phyloP scores from a whole-genome alignment of 108 stramenopile genomes.

The Seminavis robusta region DNA sequence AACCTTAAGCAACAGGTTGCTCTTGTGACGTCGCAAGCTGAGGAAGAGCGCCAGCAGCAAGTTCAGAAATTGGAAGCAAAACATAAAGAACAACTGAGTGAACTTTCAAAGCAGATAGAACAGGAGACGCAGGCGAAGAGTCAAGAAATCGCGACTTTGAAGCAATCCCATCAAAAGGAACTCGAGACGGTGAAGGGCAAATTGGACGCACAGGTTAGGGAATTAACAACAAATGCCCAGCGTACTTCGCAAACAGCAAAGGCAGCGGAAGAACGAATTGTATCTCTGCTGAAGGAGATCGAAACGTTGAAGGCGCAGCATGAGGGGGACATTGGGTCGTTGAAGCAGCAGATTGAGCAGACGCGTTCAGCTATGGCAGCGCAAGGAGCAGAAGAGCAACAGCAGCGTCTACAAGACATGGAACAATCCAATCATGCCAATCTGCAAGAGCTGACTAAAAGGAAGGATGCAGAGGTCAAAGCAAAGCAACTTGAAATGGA shows the following conservation, averaged over 20 bases:
- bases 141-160: not conserved
- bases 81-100: slow-evolving; percentile 8
- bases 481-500: too few relatives aligned
- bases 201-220: not conserved
- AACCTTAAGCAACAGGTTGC: not conserved
- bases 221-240: not conserved
- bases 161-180: not conserved
- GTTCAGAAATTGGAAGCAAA: not conserved
- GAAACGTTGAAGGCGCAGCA: not conserved
- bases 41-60: not conserved
- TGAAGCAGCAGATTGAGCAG: not conserved
- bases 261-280: not conserved
- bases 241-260: too few relatives aligned
- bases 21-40: not conserved
- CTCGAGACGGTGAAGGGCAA: not conserved
- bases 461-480: too few relatives aligned
- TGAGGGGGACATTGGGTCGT: slow-evolving; percentile 3
- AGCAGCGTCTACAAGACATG: not conserved
- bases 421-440: not conserved
- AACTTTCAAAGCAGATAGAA: slow-evolving; percentile 10
- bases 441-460: not conserved
- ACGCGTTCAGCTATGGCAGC: not conserved
- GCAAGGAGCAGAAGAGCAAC: not conserved
- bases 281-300: not conserved
- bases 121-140: slow-evolving; percentile 4